Percentiles rank a stretch among this genome's conserved stretches.
phyloP scores from a whole-genome alignment of 805 yeast species.

The Priceomyces melissophilus region DNA sequence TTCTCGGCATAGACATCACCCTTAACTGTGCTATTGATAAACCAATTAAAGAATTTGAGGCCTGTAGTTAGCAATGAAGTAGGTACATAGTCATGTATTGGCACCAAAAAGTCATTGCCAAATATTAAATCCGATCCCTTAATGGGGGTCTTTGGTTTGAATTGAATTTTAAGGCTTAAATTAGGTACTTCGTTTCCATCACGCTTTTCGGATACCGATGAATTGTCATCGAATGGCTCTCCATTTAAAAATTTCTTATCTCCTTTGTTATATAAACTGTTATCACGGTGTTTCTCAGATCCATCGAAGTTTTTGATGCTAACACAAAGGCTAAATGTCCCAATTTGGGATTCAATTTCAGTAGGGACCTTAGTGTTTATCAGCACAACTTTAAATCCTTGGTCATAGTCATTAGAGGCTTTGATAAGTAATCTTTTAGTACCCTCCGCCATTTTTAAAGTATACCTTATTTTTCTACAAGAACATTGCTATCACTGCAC shows the following conservation, averaged over 20 bases:
- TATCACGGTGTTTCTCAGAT: constrained; percentile 29
- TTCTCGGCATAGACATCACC: constrained; percentile 59
- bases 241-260: constrained; percentile 25
- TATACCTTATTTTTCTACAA: too few relatives aligned
- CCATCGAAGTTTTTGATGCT: constrained; percentile 49
- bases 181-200: constrained; percentile 18
- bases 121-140: constrained; percentile 54
- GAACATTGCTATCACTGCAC: too few relatives aligned
- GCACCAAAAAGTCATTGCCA: constrained; percentile 66
- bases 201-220: constrained; percentile 1
- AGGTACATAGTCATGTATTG: constrained; percentile 58
- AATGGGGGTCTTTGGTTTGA: constrained; percentile 42
- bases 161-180: constrained; percentile 30
- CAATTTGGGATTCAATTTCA: constrained; percentile 35
- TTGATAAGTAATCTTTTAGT: constrained; percentile 31
- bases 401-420: constrained; percentile 26
- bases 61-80: constrained; percentile 46
- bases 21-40: constrained; percentile 61
- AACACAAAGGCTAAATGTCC: constrained; percentile 36
- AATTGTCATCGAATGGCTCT: constrained; percentile 5
- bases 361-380: constrained; percentile 41
- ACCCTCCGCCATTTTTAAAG: constrained; percentile 7
- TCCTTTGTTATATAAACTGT: constrained; percentile 29
- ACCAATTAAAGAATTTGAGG: constrained; percentile 51
- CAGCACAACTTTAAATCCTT: constrained; percentile 31